Evolutionary conservation across 1,284 basidiomycete species (phyloP).

Genomic region (Cryptococcus deneoformans): DNA sequence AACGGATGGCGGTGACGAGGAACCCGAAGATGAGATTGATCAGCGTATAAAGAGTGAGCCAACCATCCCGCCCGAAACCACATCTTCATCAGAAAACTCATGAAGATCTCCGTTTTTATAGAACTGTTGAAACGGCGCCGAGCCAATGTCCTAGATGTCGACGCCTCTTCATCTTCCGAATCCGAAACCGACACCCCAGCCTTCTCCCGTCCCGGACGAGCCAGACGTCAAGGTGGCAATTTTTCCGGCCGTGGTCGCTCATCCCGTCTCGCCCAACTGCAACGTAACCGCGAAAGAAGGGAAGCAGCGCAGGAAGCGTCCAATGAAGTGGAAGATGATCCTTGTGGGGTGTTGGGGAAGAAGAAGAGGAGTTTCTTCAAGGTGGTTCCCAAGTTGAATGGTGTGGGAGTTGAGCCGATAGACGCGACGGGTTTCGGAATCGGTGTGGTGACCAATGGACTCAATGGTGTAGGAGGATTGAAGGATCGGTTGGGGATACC

Average conservation of each 20-base stretch:
- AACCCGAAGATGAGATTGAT: constrained; percentile 48
- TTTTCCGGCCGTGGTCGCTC: background rate
- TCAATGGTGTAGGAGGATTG: background rate
- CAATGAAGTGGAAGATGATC: constrained; percentile 18
- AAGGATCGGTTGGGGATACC: background rate
- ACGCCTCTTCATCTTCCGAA: constrained; percentile 3
- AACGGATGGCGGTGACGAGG: constrained; percentile 37
- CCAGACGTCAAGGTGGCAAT: constrained; percentile 20
- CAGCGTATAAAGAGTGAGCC: constrained; percentile 41
- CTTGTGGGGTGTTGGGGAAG: constrained; percentile 14
- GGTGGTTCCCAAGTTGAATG: background rate
- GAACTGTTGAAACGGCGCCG: constrained; percentile 23
- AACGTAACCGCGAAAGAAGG: background rate
- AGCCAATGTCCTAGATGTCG: background rate
- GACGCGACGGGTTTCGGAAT: background rate
- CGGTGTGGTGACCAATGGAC: background rate
- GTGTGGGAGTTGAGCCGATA: background rate
- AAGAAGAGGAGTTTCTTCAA: constrained; percentile 18
- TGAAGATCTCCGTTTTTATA: background rate
- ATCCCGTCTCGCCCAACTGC: background rate
- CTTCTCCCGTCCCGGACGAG: constrained; percentile 16
- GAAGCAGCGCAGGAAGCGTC: background rate
- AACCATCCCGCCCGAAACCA: background rate
- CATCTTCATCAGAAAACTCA: background rate
- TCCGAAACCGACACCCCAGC: constrained; percentile 21